A percentile compares a stretch with the other conserved stretches of the same genome.
Conservation (phyloP, 768 basidiomycete genomes). For the Mrakia hoshinonis region DNA sequence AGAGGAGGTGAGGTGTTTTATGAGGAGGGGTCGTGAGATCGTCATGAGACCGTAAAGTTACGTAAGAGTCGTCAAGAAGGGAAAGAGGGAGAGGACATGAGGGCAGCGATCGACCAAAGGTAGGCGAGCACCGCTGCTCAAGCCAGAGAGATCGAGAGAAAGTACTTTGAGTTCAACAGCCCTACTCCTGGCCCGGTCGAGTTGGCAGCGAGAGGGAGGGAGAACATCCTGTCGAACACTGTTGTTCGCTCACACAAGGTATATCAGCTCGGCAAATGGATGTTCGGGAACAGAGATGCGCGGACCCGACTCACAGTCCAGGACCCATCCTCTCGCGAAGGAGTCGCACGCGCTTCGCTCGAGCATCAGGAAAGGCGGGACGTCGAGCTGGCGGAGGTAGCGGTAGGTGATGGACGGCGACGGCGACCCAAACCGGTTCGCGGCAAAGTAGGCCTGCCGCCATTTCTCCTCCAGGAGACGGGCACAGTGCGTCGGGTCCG, state of each 20-base stretch:
- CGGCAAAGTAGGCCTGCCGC: not conserved
- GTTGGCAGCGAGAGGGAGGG: not conserved
- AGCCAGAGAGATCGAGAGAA: conserved; percentile 2
- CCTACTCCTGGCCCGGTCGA: not conserved
- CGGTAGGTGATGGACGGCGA: not conserved
- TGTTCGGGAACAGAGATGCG: not conserved
- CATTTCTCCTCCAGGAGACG: not conserved
- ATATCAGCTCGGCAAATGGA: not conserved
- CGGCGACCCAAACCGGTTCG: conserved; percentile 1
- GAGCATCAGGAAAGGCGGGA: conserved; percentile 8
- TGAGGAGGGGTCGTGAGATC: no score
- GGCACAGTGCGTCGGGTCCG: not conserved
- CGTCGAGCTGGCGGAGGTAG: not conserved
- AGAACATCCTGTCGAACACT: conserved; percentile 22
- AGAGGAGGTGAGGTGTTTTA: no score
- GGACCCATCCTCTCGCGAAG: not conserved
- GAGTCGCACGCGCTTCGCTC: conserved; percentile 2
- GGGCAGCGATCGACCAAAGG: no score
- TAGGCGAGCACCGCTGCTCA: no score
- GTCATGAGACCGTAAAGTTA: no score
- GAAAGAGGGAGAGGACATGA: no score
- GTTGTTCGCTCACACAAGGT: not conserved
- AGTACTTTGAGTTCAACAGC: conserved; percentile 5
- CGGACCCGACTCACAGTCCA: not conserved
- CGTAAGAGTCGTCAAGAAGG: no score